Base-by-base conservation (phyloP, 192 early-diverging fungal genomes). In the Coemansia sp. region DNA sequence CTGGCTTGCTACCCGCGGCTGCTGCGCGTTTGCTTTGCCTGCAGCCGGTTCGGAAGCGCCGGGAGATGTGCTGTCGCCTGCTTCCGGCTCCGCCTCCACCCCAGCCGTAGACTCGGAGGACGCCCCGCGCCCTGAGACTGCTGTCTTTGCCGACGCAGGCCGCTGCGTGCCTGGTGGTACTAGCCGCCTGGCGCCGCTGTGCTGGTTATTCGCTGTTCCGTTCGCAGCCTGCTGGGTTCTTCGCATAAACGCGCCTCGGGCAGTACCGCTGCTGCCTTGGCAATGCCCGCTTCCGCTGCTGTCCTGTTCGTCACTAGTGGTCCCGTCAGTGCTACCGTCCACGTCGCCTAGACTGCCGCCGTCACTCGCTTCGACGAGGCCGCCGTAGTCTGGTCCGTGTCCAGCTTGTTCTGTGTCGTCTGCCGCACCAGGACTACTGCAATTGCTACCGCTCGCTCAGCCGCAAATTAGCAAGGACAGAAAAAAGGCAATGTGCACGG, bases 161-260 rank as follows among this genome's bases (percentile, higher is more conserved):
- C 37, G 31, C 19, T 39, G 18, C 40, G 48, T 13, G 48, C 35
- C 47, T 50, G 47, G 26, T n/a, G n/a, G n/a, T n/a, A n/a, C n/a
- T 22, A 19, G 47, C 33, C 17, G 46, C 37, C 27, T 58, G 33
- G 39, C 55, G 44, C 30, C 39, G 45, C 32, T 30, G 11, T 39
- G 37, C 14, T 31, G 38, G 19, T 12, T n/a, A n/a, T n/a, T n/a
- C n/a, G n/a, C n/a, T n/a, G n/a, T n/a, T n/a, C n/a, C 34, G 48
- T 51, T 27, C 40, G 27, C 48, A 51, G 18, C 48, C 6, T 19
- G 17, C 26, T 49, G 55, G 40, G 46, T 57, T 34, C 26, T 27
- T 57, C 26, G 55, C 47, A 57, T 57, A 57, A 49, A 57, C 46
- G 47, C 14, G 31, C 17, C 39, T 16, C 27, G 40, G 40, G 38